These are phyloP conservation scores for Suhomyces bolitotheri DNA, from an alignment of 1,139 yeast genomes.

Conservation along the genomic window DNA sequence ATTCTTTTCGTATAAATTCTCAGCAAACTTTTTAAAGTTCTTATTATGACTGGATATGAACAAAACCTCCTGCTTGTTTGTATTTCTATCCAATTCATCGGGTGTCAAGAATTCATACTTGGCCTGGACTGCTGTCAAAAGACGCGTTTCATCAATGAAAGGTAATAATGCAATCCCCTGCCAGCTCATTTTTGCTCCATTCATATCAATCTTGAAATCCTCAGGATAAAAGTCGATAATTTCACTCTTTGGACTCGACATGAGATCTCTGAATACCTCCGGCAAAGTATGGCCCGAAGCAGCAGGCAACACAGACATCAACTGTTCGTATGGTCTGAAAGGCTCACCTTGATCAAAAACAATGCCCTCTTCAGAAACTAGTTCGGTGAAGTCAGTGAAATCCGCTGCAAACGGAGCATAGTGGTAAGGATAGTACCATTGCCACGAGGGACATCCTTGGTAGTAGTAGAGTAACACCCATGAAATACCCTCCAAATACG, in stretches of 20 bases:
- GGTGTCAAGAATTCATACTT: constrained; percentile 66
- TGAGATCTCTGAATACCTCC: constrained; percentile 74
- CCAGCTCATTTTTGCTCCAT: constrained; percentile 94
- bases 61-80: constrained; percentile 61
- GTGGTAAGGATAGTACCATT: constrained; percentile 96
- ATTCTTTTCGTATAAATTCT: constrained; percentile 31
- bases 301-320: constrained; percentile 97
- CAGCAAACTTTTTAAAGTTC: constrained; percentile 40
- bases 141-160: constrained; percentile 80
- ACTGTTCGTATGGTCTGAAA: constrained; percentile 90
- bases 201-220: constrained; percentile 89
- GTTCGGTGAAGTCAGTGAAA: constrained; percentile 53
- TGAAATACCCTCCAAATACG: constrained; percentile 90
- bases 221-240: constrained; percentile 91
- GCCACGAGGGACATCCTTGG: constrained; percentile 99
- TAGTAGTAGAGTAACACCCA: constrained; percentile 94
- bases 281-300: constrained; percentile 94
- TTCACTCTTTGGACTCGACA: constrained; percentile 79
- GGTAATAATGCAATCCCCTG: constrained; percentile 91
- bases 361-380: constrained; percentile 55
- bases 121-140: constrained; percentile 63
- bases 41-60: constrained; percentile 59
- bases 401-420: constrained; percentile 98
- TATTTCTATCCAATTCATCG: constrained; percentile 71
- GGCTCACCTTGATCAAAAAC: constrained; percentile 74